Base-by-base conservation (phyloP, 2,329 filamentous ascomycete species). In the Exophiala alcalophila region DNA sequence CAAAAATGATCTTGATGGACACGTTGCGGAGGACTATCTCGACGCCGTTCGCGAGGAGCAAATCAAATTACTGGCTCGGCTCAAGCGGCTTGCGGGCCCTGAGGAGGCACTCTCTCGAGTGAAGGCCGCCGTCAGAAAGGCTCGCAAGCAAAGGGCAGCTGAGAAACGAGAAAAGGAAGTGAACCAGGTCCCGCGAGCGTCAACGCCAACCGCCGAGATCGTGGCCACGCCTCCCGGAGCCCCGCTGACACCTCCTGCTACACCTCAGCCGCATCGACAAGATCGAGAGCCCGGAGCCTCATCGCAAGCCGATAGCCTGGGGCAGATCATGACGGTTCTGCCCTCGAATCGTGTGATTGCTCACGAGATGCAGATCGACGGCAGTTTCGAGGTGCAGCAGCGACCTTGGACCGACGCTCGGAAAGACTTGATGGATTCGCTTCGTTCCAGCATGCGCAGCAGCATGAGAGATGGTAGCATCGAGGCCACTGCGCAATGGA, bases 21-120 rank as follows among this genome's bases (percentile, higher is more conserved):
- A 77, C 39, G 80, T 80, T 25, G 77, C 78, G 3, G 74, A 73
- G 28, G 80, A 83, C 44, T 83, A 83, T 55, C 70, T 73, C 24
- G 72, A 80, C 52, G 80, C 79, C n/a, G 82, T 83, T 46, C 70
- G 78, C 16, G 74, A 82, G 49, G 82, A 83, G 49, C 80, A 83
- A 55, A 76, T 80, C 42, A 71, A 81, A 43, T 65, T 83, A 16
- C 67, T 83, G 26, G 78, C 76, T 50, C 71, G 75, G 41, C 72
- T 83, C 50, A 78, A 81, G 58, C 76, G 78, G 50, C 65, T 83
- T 39, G 77, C 76, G 2, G 80, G 80, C 0, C 70, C 76, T 2
- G 80, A 83, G 25, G 67, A 72, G 44, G 79, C 79, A 2, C 72
- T 80, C 58, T 66, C 71, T 5, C 65, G 81, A 57, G 78, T 83